Base-by-base conservation (phyloP, 805 yeast genomes). In the Monosporozyma unispora region DNA sequence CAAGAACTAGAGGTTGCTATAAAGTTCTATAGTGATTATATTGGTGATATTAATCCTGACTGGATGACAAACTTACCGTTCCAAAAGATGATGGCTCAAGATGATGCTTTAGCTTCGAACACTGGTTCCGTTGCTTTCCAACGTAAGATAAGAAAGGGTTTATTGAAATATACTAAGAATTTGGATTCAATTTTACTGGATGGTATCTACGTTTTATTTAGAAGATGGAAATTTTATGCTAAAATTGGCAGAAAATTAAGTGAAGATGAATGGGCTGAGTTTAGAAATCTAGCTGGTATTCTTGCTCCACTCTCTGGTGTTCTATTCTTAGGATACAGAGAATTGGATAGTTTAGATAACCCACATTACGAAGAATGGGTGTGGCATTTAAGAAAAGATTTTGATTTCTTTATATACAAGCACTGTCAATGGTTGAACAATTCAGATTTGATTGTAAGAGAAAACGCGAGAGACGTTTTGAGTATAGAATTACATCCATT, bases 81-180 rank as follows among this genome's bases (percentile, higher is more conserved):
- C 22, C 73, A 73, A 40, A 54, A 56, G 9, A 69, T 72, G 3
- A 68, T 86, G 44, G 65, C 77, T 2, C 64, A 76, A 6, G 89
- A 82, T 52, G 76, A 72, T 21, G 67, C 69, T 21, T 41, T 43
- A 1, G 76, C 81, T 1, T 77, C 83, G 39, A 80, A 86, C 0
- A 53, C 62, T 6, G 90, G 93, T 27, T 74, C 81, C 19, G 81
- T 83, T 27, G 89, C 95, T 0, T 72, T 84, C 33, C 89, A 85
- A 58, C 84, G 84, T 60, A 76, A 80, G 51, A 66, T 84, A 47
- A 73, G 85, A 60, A 75, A 68, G 41, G 69, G 65, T 46, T 56
- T 72, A 18, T 54, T 57, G 47, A 61, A 54, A 48, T 45, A 52
- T 49, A 50, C 60, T 21, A 57, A 47, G 25, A 51, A 43, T 39